These are phyloP conservation scores for Fraxinus excelsior DNA, from an alignment of 257 asterid species.

Conservation along the genomic window DNA sequence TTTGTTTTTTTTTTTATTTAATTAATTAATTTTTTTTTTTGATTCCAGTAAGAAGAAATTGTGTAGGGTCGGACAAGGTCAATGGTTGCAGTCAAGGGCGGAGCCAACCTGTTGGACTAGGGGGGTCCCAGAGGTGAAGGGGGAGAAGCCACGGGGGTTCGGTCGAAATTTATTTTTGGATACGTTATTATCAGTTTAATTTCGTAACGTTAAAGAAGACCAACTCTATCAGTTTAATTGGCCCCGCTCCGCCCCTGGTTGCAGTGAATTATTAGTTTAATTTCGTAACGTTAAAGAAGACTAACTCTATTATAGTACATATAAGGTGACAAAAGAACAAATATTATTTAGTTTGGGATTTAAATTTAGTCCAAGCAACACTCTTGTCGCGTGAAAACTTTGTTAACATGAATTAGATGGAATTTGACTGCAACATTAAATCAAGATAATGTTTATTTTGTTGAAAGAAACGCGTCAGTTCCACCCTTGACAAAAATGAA, in stretches of 20 bases:
- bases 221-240: too few species aligned
- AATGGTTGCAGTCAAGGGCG: too few species aligned
- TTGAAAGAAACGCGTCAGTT: background rate
- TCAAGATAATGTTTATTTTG: background rate
- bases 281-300: background rate
- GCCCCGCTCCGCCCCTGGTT: too few species aligned
- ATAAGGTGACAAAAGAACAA: background rate
- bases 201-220: too few species aligned
- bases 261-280: background rate
- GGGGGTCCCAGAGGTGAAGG: too few species aligned
- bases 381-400: too few species aligned
- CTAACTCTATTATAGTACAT: background rate
- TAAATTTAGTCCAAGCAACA: background rate
- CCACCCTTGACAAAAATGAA: background rate
- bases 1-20: constrained; percentile 26
- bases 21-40: too few species aligned
- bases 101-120: too few species aligned
- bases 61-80: background rate
- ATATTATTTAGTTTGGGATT: background rate
- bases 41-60: too few species aligned
- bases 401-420: background rate
- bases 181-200: too few species aligned
- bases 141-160: too few species aligned
- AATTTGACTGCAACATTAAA: background rate
- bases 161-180: too few species aligned